Evolutionary conservation across 1,284 basidiomycete genomes (phyloP).

Genomic region (Vanrija sp.): DNA sequence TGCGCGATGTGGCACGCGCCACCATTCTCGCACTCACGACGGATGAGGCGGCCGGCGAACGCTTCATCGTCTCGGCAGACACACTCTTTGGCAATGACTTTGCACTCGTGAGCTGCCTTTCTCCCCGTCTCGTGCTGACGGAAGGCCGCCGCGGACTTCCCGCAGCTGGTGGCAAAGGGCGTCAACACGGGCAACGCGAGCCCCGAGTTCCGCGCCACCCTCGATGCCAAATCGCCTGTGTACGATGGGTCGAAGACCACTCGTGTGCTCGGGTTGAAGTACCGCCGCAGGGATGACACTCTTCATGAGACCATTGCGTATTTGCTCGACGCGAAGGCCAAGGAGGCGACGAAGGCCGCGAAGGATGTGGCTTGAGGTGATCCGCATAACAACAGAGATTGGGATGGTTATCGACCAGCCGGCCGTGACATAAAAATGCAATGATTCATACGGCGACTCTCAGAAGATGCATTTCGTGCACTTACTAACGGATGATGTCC

Average conservation of each 20-base stretch:
- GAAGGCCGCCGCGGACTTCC: not conserved
- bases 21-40: not conserved
- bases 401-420: too few species aligned
- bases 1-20: conserved; percentile 9
- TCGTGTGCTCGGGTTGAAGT: conserved; percentile 33
- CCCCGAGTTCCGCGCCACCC: not conserved
- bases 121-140: too few species aligned
- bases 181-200: conserved; percentile 3
- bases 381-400: too few species aligned
- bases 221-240: conserved; percentile 5
- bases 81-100: conserved; percentile 35
- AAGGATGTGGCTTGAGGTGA: too few species aligned
- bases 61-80: conserved; percentile 56
- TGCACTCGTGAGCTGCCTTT: conserved; percentile 9
- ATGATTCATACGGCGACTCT: too few species aligned
- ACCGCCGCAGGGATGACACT: conserved; percentile 15
- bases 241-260: conserved; percentile 36
- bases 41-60: conserved; percentile 55
- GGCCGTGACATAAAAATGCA: too few species aligned
- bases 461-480: too few species aligned
- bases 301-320: conserved; percentile 21
- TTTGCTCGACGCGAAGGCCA: too few species aligned
- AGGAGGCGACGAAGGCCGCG: too few species aligned
- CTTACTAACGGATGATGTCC: too few species aligned
- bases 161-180: not conserved